phyloP scores from a whole-genome alignment of 2,329 filamentous ascomycete species.

The Dryadomyces quercivorus region DNA sequence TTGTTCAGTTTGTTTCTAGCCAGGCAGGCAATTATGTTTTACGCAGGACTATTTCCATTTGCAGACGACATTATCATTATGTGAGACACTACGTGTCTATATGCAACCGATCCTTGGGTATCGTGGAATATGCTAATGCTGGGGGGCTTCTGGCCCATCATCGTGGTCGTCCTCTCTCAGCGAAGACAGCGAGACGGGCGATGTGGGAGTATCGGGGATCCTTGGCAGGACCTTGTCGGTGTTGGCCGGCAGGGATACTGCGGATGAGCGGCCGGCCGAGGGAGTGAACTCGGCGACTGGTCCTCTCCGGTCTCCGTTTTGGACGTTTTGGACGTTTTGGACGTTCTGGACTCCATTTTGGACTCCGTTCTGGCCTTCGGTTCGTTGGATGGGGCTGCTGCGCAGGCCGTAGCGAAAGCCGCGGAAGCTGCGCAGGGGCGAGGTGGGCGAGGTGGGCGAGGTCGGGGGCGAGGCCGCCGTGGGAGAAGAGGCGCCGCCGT shows the following conservation, averaged over 20 bases:
- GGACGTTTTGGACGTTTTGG: too few relatives aligned
- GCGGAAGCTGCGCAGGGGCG: conserved; percentile 3
- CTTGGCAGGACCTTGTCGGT: conserved; percentile 21
- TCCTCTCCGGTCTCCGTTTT: neutral
- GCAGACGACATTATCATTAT: neutral
- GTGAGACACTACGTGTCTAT: neutral
- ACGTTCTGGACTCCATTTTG: neutral
- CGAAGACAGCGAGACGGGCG: neutral
- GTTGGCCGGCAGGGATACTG: conserved; percentile 5
- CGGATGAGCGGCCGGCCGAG: neutral
- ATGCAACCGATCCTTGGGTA: neutral
- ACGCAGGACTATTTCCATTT: too few relatives aligned
- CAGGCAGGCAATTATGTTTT: neutral
- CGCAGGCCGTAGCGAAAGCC: conserved; percentile 7
- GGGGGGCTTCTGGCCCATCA: neutral
- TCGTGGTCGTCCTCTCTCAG: too few relatives aligned
- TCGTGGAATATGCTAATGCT: neutral
- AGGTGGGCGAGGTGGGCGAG: conserved; percentile 12
- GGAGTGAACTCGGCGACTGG: neutral
- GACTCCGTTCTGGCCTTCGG: too few relatives aligned
- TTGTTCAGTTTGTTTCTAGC: neutral
- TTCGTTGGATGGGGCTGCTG: neutral
- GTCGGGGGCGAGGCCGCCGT: conserved; percentile 10
- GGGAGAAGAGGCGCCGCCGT: conserved; percentile 14
- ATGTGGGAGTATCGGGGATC: conserved; percentile 16